A percentile compares a stretch with the other conserved stretches of the same genome.
Conservation (phyloP, 2,329 filamentous ascomycete genomes). For the Domatiomyces globalis region DNA sequence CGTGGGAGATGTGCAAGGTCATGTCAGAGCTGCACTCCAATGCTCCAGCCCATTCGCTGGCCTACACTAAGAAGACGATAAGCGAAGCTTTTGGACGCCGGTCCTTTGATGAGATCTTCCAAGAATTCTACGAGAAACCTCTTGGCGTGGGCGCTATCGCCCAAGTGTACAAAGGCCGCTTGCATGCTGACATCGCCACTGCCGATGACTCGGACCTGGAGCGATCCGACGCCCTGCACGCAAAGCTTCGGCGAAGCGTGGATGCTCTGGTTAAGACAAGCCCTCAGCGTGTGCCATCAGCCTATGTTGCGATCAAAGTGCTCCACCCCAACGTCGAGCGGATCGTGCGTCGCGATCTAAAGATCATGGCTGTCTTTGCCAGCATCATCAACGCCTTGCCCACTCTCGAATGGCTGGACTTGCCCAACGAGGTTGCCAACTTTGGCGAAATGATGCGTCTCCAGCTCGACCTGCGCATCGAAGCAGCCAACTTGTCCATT, state of each 20-base stretch:
- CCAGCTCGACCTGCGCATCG: constrained; percentile 90
- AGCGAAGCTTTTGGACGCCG: constrained; percentile 67
- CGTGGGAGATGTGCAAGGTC: constrained; percentile 73
- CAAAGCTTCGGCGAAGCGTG: constrained; percentile 65
- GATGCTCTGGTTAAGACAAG: constrained; percentile 75
- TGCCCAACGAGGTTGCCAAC: constrained; percentile 84
- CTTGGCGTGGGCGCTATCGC: constrained; percentile 92
- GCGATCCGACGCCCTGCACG: constrained; percentile 42
- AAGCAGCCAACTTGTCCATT: constrained; percentile 70
- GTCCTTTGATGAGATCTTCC: constrained; percentile 79
- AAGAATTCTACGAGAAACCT: constrained; percentile 81
- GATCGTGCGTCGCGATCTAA: constrained; percentile 74
- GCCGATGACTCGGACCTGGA: constrained; percentile 44
- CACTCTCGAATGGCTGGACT: constrained; percentile 91
- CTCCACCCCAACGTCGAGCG: constrained; percentile 84
- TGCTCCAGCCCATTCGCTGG: constrained; percentile 78
- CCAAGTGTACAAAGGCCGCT: constrained; percentile 90
- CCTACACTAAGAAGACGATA: constrained; percentile 64
- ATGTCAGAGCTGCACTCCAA: constrained; percentile 95
- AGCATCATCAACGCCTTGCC: constrained; percentile 69
- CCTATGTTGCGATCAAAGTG: constrained; percentile 90
- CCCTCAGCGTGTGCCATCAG: constrained; percentile 72
- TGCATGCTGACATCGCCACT: constrained; percentile 63
- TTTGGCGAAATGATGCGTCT: constrained; percentile 98
- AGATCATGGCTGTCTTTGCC: constrained; percentile 91